Base-by-base conservation (phyloP, 441 rosid species). In the Corymbia calophylla region DNA sequence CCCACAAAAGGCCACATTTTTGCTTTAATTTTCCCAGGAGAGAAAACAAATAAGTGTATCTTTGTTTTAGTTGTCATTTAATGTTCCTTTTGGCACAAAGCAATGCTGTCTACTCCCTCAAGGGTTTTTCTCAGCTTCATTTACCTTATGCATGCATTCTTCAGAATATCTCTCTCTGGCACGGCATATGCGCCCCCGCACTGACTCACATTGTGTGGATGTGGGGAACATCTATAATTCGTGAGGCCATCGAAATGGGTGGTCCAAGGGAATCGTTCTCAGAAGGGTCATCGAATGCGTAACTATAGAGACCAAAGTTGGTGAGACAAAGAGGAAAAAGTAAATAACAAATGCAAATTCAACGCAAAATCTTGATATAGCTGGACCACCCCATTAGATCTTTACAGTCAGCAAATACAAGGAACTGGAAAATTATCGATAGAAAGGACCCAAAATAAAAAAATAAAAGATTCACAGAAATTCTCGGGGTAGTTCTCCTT, bases 361-460 rank as follows among this genome's bases (percentile, higher is more conserved):
- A 86, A 53, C 60, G 53, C 60, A 86, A 86, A 86, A 21, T 86
- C 14, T 53, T 54, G 44, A 73, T 73, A 73, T 47, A 11, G 51
- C 73, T 90, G 91, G 91, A 90, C 91, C 93, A 86, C 90, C 48
- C 44, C 55, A 89, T 56, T 66, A 88, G 87, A 88, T 86, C 85
- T 90, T 88, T 91, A 85, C 54, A 77, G 89, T 60, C 87, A 87
- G 90, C 85, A 90, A 68, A 89, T 64, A 88, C 66, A 88, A 62
- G 49, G 29, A 51, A 89, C 51, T 23, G n/a, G 84, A 49, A 85
- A 86, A 58, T 14, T 77, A 77, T 13, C 15, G 29, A 35, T 77
- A 49, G 56, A 53, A 31, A 56, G 47, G 21, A 64, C 56, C 35
- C 27, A 56, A 54, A 49, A 16, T 58, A 19, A 17, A 2, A 77